Conservation (phyloP, 345 rosid species). For the Trapa bicornis region DNA sequence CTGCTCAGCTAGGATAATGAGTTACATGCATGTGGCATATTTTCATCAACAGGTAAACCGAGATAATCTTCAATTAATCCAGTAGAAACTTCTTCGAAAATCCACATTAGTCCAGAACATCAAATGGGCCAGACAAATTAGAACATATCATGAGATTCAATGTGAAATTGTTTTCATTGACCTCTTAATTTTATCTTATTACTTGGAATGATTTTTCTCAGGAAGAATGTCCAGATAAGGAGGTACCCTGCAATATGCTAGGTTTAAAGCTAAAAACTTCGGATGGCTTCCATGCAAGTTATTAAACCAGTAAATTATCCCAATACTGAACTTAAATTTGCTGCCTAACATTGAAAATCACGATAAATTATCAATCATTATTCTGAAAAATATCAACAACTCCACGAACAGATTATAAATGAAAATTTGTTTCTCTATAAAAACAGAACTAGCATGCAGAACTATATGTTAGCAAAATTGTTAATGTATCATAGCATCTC, state of each 20-base stretch:
- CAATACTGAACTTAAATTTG: too few relatives aligned
- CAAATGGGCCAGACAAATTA: background rate
- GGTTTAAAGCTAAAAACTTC: background rate
- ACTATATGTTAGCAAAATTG: background rate
- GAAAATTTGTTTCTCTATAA: background rate
- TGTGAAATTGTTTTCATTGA: background rate
- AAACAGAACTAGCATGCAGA: background rate
- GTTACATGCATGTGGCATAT: background rate
- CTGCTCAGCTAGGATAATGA: slow-evolving; percentile 5
- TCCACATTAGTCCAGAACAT: background rate
- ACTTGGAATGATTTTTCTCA: background rate
- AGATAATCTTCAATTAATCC: background rate
- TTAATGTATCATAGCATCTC: background rate
- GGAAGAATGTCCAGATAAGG: background rate
- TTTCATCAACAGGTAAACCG: background rate
- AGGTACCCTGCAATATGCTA: background rate
- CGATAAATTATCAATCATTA: background rate
- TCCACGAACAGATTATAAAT: background rate
- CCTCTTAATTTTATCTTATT: background rate
- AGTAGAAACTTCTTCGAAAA: background rate
- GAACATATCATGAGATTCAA: background rate
- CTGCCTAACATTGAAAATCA: background rate
- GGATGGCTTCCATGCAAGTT: background rate
- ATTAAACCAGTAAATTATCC: background rate
- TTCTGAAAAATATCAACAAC: background rate